Conservation (phyloP, 2,329 filamentous ascomycete species). For the Calonectria naviculata region DNA sequence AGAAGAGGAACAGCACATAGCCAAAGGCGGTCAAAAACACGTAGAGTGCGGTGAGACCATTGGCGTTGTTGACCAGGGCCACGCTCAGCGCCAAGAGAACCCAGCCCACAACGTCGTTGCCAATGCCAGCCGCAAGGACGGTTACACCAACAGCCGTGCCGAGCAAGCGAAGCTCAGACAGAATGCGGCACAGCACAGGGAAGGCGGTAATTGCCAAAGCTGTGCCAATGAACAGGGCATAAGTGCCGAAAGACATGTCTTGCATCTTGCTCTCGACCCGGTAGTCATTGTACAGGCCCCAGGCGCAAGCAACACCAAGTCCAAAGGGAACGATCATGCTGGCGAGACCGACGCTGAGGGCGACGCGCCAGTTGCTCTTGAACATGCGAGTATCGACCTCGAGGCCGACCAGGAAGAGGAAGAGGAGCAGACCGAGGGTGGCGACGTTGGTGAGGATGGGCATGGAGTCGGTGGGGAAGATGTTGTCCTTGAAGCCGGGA, state of each 20-base stretch:
- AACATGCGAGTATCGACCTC: slow-evolving; percentile 87
- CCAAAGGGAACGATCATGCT: slow-evolving; percentile 89
- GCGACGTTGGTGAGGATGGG: slow-evolving; percentile 81
- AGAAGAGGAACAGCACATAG: slow-evolving; percentile 81
- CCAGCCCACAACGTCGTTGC: slow-evolving; percentile 84
- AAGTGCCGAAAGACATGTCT: slow-evolving; percentile 62
- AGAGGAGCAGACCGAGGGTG: slow-evolving; percentile 85
- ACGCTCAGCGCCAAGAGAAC: slow-evolving; percentile 93
- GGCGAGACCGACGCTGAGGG: slow-evolving; percentile 79
- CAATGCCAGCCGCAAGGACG: slow-evolving; percentile 88
- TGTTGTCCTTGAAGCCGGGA: slow-evolving; percentile 78
- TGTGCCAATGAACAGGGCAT: slow-evolving; percentile 85
- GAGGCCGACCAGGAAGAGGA: slow-evolving; percentile 87
- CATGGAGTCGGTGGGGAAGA: slow-evolving; percentile 82
- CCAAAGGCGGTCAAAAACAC: slow-evolving; percentile 81
- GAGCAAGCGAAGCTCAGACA: slow-evolving; percentile 90
- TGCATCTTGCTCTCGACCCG: slow-evolving; percentile 52
- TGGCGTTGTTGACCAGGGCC: slow-evolving; percentile 88
- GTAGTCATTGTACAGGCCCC: slow-evolving; percentile 83
- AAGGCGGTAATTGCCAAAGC: slow-evolving; percentile 93
- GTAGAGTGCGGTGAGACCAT: slow-evolving; percentile 84
- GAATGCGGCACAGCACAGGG: slow-evolving; percentile 91
- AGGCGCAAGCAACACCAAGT: slow-evolving; percentile 82
- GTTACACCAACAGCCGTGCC: slow-evolving; percentile 87
- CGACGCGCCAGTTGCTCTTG: slow-evolving; percentile 82